Evolutionary conservation across 1,284 basidiomycete genomes (phyloP).

Genomic region (Sphagnurus paluster): DNA sequence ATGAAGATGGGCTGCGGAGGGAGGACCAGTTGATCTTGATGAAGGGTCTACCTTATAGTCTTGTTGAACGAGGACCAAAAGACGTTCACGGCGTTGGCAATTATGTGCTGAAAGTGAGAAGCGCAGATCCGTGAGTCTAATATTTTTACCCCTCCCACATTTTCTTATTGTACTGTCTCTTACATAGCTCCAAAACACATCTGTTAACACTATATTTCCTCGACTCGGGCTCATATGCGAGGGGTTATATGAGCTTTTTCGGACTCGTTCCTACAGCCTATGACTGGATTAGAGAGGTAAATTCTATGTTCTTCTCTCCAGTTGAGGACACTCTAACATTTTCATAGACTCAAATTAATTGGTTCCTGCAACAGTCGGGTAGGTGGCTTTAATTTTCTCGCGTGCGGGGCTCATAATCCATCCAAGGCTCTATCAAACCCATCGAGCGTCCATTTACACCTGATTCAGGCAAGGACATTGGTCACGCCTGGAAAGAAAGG

Average conservation of each 20-base stretch:
- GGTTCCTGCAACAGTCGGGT: conserved; percentile 83
- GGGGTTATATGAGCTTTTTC: conserved; percentile 55
- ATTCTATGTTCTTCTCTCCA: conserved; percentile 11
- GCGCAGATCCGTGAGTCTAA: conserved; percentile 69
- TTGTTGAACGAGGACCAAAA: conserved; percentile 78
- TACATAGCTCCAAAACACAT: conserved; percentile 82
- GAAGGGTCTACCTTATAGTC: conserved; percentile 81
- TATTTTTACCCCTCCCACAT: conserved; percentile 3
- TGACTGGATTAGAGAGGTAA: conserved; percentile 75
- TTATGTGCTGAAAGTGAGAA: conserved; percentile 76
- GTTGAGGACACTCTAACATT: background rate
- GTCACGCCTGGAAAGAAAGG: conserved; percentile 58
- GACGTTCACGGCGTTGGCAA: conserved; percentile 87
- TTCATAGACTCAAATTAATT: conserved; percentile 73
- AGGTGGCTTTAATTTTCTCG: conserved; percentile 15
- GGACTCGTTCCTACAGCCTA: conserved; percentile 71
- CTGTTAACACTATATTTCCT: conserved; percentile 91
- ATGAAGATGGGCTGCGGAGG: conserved; percentile 65
- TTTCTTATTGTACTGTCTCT: conserved; percentile 11
- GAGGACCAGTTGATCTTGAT: conserved; percentile 72
- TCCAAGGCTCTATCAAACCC: conserved; percentile 54
- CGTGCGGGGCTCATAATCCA: conserved; percentile 1
- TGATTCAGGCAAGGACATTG: conserved; percentile 69
- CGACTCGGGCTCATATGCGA: conserved; percentile 82
- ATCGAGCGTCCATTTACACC: conserved; percentile 83